These are phyloP conservation scores for Oidiodendron maius DNA, from an alignment of 495 filamentous ascomycete species.

Conservation along the genomic window DNA sequence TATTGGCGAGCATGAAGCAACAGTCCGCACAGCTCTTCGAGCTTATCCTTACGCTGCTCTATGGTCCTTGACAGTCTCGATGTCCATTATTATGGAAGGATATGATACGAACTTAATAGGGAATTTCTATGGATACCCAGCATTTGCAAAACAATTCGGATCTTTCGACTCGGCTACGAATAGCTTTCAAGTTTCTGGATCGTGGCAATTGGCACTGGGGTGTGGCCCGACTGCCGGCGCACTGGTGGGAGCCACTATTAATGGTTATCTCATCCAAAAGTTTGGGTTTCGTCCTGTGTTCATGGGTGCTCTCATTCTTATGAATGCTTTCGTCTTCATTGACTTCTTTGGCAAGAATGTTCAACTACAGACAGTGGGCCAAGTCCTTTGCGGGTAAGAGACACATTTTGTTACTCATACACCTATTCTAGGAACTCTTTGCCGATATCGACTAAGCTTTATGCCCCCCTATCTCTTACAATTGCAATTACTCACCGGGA, in stretches of 20 bases:
- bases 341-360: constrained; percentile 57
- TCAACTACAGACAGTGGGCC: constrained; percentile 52
- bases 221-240: too few relatives aligned
- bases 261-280: too few relatives aligned
- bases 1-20: background rate
- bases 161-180: too few relatives aligned
- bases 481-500: too few relatives aligned
- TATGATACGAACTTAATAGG: background rate
- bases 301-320: constrained; percentile 46
- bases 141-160: background rate
- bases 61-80: background rate
- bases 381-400: constrained; percentile 64
- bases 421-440: too few relatives aligned
- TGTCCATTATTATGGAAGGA: background rate
- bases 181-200: constrained; percentile 32
- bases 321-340: constrained; percentile 47
- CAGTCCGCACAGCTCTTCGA: background rate
- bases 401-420: too few relatives aligned
- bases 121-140: background rate
- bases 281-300: too few relatives aligned
- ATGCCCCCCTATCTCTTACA: too few relatives aligned
- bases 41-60: background rate
- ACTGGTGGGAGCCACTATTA: too few relatives aligned
- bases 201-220: too few relatives aligned
- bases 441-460: too few relatives aligned